Evolutionary conservation across 2,329 filamentous ascomycete species (phyloP).

Genomic region (Sarocladium strictum): DNA sequence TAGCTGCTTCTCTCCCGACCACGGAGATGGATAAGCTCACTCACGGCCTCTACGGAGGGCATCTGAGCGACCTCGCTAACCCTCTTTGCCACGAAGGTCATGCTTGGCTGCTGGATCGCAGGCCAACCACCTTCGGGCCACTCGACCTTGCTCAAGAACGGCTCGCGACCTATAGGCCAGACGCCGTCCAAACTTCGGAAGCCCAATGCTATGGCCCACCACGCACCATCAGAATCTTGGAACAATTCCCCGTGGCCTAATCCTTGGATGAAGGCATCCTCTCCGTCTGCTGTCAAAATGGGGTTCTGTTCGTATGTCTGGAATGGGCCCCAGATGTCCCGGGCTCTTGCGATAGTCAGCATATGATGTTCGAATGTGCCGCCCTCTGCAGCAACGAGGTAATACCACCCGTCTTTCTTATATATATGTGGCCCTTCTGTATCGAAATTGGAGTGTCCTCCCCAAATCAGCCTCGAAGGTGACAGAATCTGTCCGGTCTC

Average conservation of each 20-base stretch:
- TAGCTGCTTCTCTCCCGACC: conserved; percentile 6
- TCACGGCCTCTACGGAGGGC: neutral
- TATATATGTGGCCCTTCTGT: conserved; percentile 32
- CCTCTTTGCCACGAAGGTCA: neutral
- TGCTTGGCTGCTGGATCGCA: neutral
- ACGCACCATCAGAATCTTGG: conserved; percentile 15
- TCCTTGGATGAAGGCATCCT: conserved; percentile 17
- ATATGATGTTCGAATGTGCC: conserved; percentile 28
- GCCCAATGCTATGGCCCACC: conserved; percentile 16
- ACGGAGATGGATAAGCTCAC: conserved; percentile 8
- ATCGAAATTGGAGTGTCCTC: conserved; percentile 15
- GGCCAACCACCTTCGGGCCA: conserved; percentile 17
- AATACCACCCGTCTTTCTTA: conserved; percentile 35
- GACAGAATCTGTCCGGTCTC: conserved; percentile 16
- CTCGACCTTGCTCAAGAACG: conserved; percentile 25
- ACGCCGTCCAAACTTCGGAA: conserved; percentile 20
- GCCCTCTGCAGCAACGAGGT: conserved; percentile 37
- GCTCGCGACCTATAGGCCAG: conserved; percentile 37
- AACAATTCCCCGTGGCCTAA: conserved; percentile 20
- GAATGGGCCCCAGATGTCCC: conserved; percentile 22
- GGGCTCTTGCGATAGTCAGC: conserved; percentile 16
- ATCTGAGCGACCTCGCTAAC: neutral
- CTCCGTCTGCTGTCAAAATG: conserved; percentile 22
- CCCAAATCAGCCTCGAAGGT: conserved; percentile 15
- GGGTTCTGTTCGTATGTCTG: conserved; percentile 25